Evolutionary conservation across 2,329 filamentous ascomycete genomes (phyloP), one percentile per base, ranked within the genome.

Genomic region (Beauveria sp.): DNA sequence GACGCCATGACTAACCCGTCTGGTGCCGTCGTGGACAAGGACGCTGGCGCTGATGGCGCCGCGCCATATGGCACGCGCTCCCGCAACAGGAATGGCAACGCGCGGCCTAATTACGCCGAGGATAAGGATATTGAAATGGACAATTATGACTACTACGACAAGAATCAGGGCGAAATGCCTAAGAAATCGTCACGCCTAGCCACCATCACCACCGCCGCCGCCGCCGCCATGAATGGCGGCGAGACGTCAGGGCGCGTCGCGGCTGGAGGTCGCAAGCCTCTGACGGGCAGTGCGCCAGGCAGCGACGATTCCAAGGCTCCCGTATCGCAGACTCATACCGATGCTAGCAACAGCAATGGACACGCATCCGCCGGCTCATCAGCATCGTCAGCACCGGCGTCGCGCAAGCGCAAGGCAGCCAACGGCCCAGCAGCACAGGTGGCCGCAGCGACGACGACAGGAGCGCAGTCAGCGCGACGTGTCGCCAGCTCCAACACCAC

Each of bases 21-120:
- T 62, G 77, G 75, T 63, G 78, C 79, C 61, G 50, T 38, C 49
- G 71, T 76, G 53, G 71, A 75, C 62, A 84, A 81, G 71, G 83
- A 85, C 64, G 73, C 72, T 66, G 76, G 76, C 66, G 72, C 77
- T 67, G 81, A 83, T 66, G 78, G 72, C 62, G 79, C 88, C 56
- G 87, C 86, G 67, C 87, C 86, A 53, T 97, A 99, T 76, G 93
- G 93, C 70, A 99, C 95, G 73, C 89, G 93, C 69, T 97, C 93
- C 68, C 89, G 95, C 73, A 96, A 96, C 76, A 88, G 93, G 70
- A 88, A 85, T 62, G 89, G 89, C 69, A 86, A 83, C 67, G 83
- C 89, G 68, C 89, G 95, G 67, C 87, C 89, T 67, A 99, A 99
- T 76, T 99, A 99, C 75, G 93, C 95, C 56, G 95, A 99, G 77